phyloP scores from a whole-genome alignment of 1,139 yeast genomes.

The Taiozyma sp. region DNA sequence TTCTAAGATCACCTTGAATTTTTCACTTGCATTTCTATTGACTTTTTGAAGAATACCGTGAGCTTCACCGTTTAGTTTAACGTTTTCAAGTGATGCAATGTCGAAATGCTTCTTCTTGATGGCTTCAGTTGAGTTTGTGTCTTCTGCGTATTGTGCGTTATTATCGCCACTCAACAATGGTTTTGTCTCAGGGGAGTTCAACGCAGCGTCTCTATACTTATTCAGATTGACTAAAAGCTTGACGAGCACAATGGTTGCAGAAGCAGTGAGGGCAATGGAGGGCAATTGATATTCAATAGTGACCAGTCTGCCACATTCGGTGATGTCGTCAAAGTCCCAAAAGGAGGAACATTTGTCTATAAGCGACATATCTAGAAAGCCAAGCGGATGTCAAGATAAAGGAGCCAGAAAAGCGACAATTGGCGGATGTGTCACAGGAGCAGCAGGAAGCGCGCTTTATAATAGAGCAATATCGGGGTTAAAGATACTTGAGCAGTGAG shows the following conservation, averaged over 20 bases:
- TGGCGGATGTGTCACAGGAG: neutral
- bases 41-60: conserved; percentile 43
- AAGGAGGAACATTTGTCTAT: conserved; percentile 9
- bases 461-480: neutral
- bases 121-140: conserved; percentile 8
- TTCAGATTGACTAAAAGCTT: conserved; percentile 1
- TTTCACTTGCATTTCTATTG: conserved; percentile 43
- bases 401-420: neutral
- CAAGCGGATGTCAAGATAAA: neutral
- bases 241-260: conserved; percentile 5
- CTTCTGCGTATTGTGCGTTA: neutral
- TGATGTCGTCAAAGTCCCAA: conserved; percentile 38
- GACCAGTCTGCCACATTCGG: conserved; percentile 23
- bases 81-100: conserved; percentile 26
- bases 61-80: conserved; percentile 44
- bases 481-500: neutral
- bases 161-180: conserved; percentile 3
- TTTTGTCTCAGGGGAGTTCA: neutral
- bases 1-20: conserved; percentile 48
- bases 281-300: conserved; percentile 23
- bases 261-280: conserved; percentile 7
- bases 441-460: neutral
- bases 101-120: conserved; percentile 28
- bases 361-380: neutral
- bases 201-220: neutral